Percentiles rank a stretch among this genome's conserved stretches.
phyloP scores from a whole-genome alignment of 768 basidiomycete species.

The Podaxis sp. region DNA sequence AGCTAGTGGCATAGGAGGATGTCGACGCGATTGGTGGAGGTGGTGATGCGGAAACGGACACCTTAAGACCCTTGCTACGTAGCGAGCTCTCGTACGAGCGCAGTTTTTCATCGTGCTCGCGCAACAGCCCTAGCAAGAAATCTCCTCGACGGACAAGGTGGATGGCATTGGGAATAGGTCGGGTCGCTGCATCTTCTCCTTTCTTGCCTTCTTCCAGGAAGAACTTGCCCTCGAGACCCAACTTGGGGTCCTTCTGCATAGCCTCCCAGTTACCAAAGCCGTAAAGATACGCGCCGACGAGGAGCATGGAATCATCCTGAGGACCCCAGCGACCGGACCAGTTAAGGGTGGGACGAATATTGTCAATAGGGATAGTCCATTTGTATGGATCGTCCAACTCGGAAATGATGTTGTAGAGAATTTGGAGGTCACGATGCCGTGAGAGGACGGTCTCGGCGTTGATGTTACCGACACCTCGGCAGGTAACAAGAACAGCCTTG shows the following conservation, averaged over 20 bases:
- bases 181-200: constrained; percentile 77
- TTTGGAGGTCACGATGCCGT: constrained; percentile 83
- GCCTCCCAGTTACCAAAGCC: constrained; percentile 98
- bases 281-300: constrained; percentile 90
- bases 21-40: constrained; percentile 72
- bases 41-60: constrained; percentile 51
- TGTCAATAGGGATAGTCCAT: constrained; percentile 90
- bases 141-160: constrained; percentile 97
- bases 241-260: constrained; percentile 84
- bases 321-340: constrained; percentile 97
- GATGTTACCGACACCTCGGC: constrained; percentile 87
- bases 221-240: constrained; percentile 89
- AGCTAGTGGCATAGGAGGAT: constrained; percentile 56
- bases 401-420: constrained; percentile 79
- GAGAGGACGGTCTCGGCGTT: constrained; percentile 97
- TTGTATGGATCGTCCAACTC: constrained; percentile 71
- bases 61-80: constrained; percentile 67
- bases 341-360: constrained; percentile 89
- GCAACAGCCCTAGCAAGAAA: constrained; percentile 81
- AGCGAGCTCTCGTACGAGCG: constrained; percentile 84
- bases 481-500: constrained; percentile 94
- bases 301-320: constrained; percentile 90
- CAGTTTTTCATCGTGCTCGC: constrained; percentile 89
- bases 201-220: constrained; percentile 99
- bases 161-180: constrained; percentile 95